Evolutionary conservation across 305 asterid genomes (phyloP).

Genomic region (Rubia balearica): DNA sequence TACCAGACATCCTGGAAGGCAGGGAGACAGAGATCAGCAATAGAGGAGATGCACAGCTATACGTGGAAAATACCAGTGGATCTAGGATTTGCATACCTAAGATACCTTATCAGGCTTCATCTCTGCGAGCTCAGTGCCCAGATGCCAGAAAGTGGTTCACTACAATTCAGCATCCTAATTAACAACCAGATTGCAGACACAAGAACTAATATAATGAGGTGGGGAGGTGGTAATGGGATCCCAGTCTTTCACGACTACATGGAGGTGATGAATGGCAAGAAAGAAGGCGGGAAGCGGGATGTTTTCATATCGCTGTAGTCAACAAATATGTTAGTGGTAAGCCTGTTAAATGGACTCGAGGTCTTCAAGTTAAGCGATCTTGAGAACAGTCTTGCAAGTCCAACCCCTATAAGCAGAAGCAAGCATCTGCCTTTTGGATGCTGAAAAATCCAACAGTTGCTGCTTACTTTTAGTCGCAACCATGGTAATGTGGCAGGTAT

Average conservation of each 20-base stretch:
- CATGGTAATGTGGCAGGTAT: conserved; percentile 1
- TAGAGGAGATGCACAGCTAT: neutral
- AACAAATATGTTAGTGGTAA: conserved; percentile 12
- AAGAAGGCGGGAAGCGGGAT: conserved; percentile 22
- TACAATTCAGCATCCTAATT: neutral
- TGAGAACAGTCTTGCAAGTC: conserved; percentile 30
- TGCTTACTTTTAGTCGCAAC: conserved; percentile 20
- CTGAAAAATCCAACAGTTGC: neutral
- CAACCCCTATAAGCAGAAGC: conserved; percentile 13
- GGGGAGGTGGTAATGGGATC: conserved; percentile 26
- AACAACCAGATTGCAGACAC: conserved; percentile 21
- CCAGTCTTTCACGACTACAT: conserved; percentile 45
- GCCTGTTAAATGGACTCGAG: conserved; percentile 31
- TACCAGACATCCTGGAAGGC: conserved; percentile 40
- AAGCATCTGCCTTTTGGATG: neutral
- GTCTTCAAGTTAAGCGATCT: conserved; percentile 39
- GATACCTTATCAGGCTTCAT: conserved; percentile 32
- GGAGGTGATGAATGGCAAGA: conserved; percentile 46
- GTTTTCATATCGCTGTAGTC: conserved; percentile 19
- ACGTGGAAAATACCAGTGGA: conserved; percentile 28
- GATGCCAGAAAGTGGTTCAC: conserved; percentile 8
- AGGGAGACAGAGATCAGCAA: neutral
- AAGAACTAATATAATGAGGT: conserved; percentile 21
- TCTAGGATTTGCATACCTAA: conserved; percentile 36
- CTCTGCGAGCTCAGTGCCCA: conserved; percentile 18